Percentiles rank a stretch among this genome's conserved stretches.
Evolutionary conservation across 164 flowering plant genomes (phyloP).

Genomic region (Stephania yunnanensis): DNA sequence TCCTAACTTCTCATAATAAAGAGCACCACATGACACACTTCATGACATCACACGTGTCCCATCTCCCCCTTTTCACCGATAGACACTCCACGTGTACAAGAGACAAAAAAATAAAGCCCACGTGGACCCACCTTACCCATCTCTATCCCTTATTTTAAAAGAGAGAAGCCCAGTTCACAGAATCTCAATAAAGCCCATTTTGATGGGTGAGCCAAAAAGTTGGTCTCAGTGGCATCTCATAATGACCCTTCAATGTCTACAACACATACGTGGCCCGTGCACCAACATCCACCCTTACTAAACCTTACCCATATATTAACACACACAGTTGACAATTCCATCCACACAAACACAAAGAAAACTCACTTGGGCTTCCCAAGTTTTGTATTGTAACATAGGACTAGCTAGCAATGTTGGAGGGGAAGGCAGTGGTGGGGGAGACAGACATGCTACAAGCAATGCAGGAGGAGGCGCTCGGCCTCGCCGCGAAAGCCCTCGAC

Average conservation of each 20-base stretch:
- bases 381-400: neutral
- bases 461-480: constrained; percentile 27
- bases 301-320: neutral
- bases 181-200: neutral
- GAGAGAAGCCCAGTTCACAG: neutral
- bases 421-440: constrained; percentile 30
- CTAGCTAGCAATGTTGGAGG: constrained; percentile 25
- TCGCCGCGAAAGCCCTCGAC: constrained; percentile 29
- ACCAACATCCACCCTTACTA: neutral
- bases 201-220: neutral
- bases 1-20: too few species aligned
- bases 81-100: neutral
- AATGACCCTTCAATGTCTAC: neutral
- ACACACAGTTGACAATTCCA: neutral
- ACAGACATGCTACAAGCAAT: constrained; percentile 32
- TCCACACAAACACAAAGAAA: neutral
- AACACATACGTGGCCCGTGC: neutral
- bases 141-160: neutral
- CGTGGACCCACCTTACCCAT: neutral
- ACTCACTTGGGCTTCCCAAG: neutral
- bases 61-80: neutral
- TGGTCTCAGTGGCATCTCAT: neutral
- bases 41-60: neutral
- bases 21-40: too few species aligned
- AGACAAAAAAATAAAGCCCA: neutral